These are phyloP conservation scores for Carallia pectinifolia DNA, from an alignment of 345 rosid genomes.

Conservation along the genomic window DNA sequence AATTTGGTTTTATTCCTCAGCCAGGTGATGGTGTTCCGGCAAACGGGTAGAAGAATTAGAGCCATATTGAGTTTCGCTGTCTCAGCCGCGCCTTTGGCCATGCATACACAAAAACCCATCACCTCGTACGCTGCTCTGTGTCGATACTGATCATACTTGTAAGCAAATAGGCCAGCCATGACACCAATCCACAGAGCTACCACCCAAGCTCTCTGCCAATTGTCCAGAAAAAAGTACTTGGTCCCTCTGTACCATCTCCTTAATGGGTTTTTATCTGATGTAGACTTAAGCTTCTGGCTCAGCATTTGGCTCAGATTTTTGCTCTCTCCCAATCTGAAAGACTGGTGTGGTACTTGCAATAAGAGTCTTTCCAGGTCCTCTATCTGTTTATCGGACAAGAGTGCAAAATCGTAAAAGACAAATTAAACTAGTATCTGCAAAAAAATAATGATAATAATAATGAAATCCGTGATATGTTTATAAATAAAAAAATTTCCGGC, in stretches of 20 bases:
- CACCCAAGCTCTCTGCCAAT: slow-evolving; percentile 82
- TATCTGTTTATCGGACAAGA: slow-evolving; percentile 40
- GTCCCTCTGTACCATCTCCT: slow-evolving; percentile 37
- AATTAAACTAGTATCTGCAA: neutral
- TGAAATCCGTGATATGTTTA: neutral
- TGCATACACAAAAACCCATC: slow-evolving; percentile 64
- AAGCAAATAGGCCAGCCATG: slow-evolving; percentile 59
- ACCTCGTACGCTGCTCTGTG: slow-evolving; percentile 53
- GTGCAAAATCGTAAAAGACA: neutral
- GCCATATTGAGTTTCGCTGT: slow-evolving; percentile 75
- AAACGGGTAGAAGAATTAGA: slow-evolving; percentile 66
- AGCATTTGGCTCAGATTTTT: slow-evolving; percentile 62
- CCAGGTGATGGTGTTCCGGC: slow-evolving; percentile 81
- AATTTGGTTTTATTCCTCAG: slow-evolving; percentile 66
- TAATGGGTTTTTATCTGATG: slow-evolving; percentile 45
- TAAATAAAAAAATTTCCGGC: neutral
- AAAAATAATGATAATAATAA: neutral
- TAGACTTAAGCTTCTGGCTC: slow-evolving; percentile 72
- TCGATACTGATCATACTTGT: slow-evolving; percentile 54
- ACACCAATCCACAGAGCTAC: slow-evolving; percentile 53
- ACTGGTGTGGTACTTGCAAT: slow-evolving; percentile 53
- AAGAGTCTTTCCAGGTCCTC: slow-evolving; percentile 63
- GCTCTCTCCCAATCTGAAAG: slow-evolving; percentile 57
- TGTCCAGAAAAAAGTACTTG: slow-evolving; percentile 59
- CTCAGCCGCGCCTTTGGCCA: slow-evolving; percentile 84